phyloP scores from a whole-genome alignment of 352 stramenopile species.

The Globisporangium acanthophoron region DNA sequence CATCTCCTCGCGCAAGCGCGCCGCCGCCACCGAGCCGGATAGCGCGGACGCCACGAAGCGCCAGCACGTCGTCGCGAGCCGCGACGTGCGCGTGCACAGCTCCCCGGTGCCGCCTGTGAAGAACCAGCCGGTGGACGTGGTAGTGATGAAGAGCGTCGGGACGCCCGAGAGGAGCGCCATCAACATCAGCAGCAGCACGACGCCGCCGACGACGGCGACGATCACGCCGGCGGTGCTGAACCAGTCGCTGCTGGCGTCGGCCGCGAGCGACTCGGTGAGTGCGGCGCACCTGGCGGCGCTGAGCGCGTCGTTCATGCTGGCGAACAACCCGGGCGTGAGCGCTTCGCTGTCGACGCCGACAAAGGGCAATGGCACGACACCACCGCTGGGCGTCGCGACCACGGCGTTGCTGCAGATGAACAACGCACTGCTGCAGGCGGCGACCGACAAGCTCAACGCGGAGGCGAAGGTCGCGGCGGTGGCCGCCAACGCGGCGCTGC shows the following conservation, averaged over 20 bases:
- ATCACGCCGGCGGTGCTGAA: constrained; percentile 6
- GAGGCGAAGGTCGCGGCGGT: constrained; percentile 11
- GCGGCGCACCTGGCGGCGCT: constrained; percentile 5
- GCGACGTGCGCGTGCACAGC: constrained; percentile 3
- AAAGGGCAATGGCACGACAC: not conserved
- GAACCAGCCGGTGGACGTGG: not conserved
- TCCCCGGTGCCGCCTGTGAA: not conserved
- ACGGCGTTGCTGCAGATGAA: constrained; percentile 13
- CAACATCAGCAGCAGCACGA: too few species aligned
- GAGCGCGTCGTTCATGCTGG: constrained; percentile 10
- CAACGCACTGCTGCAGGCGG: constrained; percentile 14
- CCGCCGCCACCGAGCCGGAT: not conserved
- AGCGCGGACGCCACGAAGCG: constrained; percentile 6
- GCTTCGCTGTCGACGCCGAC: not conserved
- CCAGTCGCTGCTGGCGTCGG: constrained; percentile 10
- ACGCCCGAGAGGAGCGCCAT: not conserved
- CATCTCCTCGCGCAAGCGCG: constrained; percentile 2
- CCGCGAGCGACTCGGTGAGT: not conserved
- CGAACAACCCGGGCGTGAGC: not conserved
- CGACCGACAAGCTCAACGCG: constrained; percentile 13
- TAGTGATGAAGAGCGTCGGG: not conserved
- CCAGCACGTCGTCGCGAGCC: not conserved
- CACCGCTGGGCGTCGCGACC: constrained; percentile 4
- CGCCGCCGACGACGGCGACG: not conserved
- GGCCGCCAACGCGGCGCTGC: constrained; percentile 12